Evolutionary conservation across 768 basidiomycete species (phyloP).

Genomic region (Leccinum rimulosum): DNA sequence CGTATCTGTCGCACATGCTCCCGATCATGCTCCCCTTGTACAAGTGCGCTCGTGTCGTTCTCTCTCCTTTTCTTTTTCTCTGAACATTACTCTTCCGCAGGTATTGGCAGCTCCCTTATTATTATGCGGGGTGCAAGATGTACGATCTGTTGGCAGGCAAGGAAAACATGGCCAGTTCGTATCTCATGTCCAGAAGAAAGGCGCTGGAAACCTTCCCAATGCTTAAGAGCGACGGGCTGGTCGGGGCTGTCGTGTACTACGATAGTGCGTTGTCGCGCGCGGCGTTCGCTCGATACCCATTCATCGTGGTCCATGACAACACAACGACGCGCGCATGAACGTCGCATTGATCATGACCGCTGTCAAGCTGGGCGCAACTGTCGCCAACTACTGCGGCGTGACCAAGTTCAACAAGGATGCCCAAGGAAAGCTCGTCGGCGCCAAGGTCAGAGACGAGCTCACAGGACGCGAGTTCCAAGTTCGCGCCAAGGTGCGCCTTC

Average conservation of each 20-base stretch:
- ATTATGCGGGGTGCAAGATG: constrained; percentile 92
- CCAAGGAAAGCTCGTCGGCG: constrained; percentile 65
- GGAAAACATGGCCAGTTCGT: constrained; percentile 95
- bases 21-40: constrained; percentile 98
- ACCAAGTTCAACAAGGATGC: constrained; percentile 68
- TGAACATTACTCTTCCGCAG: constrained; percentile 31
- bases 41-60: constrained; percentile 50
- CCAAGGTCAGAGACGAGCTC: constrained; percentile 74
- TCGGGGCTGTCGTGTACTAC: constrained; percentile 95
- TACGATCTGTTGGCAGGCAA: constrained; percentile 94
- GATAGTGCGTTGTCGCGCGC: constrained; percentile 58
- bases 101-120: constrained; percentile 98
- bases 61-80: constrained; percentile 6
- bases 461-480: constrained; percentile 83
- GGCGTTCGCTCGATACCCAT: background rate
- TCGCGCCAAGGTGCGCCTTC: constrained; percentile 60
- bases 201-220: constrained; percentile 95
- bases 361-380: constrained; percentile 84
- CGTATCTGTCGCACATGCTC: constrained; percentile 88
- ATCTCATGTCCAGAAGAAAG: constrained; percentile 92
- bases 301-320: constrained; percentile 62
- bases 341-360: constrained; percentile 92
- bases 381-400: constrained; percentile 90
- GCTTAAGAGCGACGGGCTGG: constrained; percentile 88
- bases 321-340: constrained; percentile 99